Percentiles rank a stretch among this genome's conserved stretches.
phyloP scores from a whole-genome alignment of 2,329 filamentous ascomycete species.

The Amesomyces nigricolor region DNA sequence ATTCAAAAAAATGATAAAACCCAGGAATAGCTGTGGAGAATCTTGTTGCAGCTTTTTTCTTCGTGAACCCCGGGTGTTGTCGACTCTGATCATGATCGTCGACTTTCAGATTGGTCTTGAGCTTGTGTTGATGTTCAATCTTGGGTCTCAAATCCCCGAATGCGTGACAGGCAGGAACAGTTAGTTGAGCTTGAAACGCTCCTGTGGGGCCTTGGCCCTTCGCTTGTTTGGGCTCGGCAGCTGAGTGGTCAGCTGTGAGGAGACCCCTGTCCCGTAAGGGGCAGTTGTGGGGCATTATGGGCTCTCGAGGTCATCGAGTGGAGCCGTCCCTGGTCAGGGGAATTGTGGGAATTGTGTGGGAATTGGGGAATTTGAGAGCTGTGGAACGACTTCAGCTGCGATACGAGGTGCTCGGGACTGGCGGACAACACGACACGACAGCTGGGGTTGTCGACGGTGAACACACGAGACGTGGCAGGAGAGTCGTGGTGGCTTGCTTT shows the following conservation, averaged over 20 bases:
- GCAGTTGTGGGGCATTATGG: background rate
- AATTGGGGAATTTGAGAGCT: constrained; percentile 1
- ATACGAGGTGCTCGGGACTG: constrained; percentile 3
- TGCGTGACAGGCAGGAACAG: background rate
- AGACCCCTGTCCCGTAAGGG: background rate
- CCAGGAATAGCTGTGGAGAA: no score
- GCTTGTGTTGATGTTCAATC: background rate
- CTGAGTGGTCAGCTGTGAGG: background rate
- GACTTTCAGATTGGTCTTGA: no score
- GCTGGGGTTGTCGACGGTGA: background rate
- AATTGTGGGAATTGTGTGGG: background rate
- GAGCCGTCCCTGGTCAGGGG: background rate
- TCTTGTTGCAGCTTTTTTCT: background rate
- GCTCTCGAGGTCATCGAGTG: no score
- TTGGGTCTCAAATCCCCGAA: background rate
- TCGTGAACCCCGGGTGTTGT: background rate
- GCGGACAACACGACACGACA: background rate
- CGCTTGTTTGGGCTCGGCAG: background rate
- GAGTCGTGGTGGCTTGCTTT: no score
- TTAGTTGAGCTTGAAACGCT: constrained; percentile 7
- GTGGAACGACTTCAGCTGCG: constrained; percentile 2
- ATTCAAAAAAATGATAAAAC: no score
- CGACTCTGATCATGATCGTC: no score
- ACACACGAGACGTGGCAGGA: no score
- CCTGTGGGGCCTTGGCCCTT: background rate